Conservation (phyloP, 306 rosid genomes). For the Rosa rugosa region DNA sequence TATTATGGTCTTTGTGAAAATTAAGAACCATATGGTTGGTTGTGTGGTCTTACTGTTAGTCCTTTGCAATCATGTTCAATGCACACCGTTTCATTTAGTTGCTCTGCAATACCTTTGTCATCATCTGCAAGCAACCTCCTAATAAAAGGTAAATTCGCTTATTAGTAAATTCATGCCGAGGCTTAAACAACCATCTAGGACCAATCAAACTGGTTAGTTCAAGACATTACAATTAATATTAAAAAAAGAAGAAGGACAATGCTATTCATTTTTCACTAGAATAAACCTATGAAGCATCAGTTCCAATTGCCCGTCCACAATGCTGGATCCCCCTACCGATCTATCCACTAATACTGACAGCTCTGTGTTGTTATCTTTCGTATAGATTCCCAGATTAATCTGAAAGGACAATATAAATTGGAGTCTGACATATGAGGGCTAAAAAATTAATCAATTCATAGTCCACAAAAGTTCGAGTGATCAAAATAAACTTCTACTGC, state of each 20-base stretch:
- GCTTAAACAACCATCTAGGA: too few species aligned
- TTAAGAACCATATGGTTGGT: not conserved
- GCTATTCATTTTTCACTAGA: too few species aligned
- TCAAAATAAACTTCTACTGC: not conserved
- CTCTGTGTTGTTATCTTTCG: conserved; percentile 57
- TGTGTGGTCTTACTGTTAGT: conserved; percentile 59
- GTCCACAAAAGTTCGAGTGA: not conserved
- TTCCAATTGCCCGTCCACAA: conserved; percentile 70
- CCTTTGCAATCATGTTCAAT: conserved; percentile 54
- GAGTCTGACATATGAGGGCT: not conserved
- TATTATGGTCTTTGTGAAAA: conserved; percentile 12
- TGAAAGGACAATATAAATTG: conserved; percentile 28
- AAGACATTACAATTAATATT: too few species aligned
- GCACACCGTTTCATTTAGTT: conserved; percentile 71
- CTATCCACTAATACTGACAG: conserved; percentile 74
- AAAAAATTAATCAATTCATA: not conserved
- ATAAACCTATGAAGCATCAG: conserved; percentile 14
- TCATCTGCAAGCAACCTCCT: conserved; percentile 75
- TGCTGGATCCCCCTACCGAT: conserved; percentile 54
- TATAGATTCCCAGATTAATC: conserved; percentile 70
- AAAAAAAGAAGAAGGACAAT: too few species aligned
- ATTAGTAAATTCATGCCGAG: too few species aligned
- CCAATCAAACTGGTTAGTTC: too few species aligned
- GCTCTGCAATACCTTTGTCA: conserved; percentile 62
- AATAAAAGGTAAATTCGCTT: conserved; percentile 3